These are phyloP conservation scores for Amanita molliuscula DNA, from an alignment of 768 basidiomycete genomes.

Conservation along the genomic window DNA sequence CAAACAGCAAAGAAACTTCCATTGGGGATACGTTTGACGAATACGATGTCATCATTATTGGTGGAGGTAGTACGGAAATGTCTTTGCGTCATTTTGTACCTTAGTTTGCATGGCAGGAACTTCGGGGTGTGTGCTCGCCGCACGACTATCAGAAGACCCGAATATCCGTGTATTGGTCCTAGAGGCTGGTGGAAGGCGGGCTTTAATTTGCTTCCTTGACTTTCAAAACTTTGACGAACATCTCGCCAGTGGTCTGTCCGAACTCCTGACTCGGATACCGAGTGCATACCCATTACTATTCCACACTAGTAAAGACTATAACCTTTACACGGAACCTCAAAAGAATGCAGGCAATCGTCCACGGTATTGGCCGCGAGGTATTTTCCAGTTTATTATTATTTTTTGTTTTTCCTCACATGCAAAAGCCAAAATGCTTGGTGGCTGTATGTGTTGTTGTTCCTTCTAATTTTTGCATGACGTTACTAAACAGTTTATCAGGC, in stretches of 20 bases:
- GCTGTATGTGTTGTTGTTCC: constrained; percentile 35
- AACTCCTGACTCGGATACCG: constrained; percentile 31
- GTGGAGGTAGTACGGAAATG: constrained; percentile 30
- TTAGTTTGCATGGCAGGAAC: constrained; percentile 28
- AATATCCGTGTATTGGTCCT: constrained; percentile 40
- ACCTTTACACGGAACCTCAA: constrained; percentile 47
- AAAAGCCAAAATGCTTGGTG: constrained; percentile 57
- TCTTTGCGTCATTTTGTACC: not conserved
- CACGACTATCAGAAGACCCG: constrained; percentile 46
- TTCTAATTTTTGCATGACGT: not conserved
- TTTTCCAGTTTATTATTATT: constrained; percentile 18
- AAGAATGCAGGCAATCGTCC: constrained; percentile 29
- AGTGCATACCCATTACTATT: constrained; percentile 29
- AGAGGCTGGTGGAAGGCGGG: constrained; percentile 51
- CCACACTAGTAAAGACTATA: constrained; percentile 34
- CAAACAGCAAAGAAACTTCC: constrained; percentile 3
- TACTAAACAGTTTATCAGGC: constrained; percentile 17
- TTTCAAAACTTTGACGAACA: not conserved
- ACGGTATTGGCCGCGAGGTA: constrained; percentile 59
- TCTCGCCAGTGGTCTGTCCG: constrained; percentile 27
- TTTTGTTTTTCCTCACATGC: not conserved
- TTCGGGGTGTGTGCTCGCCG: constrained; percentile 48
- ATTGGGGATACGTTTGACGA: constrained; percentile 14
- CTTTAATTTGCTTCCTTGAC: not conserved
- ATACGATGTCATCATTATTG: constrained; percentile 43